These are phyloP conservation scores for Calonectria henricotiae DNA, from an alignment of 2,329 filamentous ascomycete species.

Conservation along the genomic window DNA sequence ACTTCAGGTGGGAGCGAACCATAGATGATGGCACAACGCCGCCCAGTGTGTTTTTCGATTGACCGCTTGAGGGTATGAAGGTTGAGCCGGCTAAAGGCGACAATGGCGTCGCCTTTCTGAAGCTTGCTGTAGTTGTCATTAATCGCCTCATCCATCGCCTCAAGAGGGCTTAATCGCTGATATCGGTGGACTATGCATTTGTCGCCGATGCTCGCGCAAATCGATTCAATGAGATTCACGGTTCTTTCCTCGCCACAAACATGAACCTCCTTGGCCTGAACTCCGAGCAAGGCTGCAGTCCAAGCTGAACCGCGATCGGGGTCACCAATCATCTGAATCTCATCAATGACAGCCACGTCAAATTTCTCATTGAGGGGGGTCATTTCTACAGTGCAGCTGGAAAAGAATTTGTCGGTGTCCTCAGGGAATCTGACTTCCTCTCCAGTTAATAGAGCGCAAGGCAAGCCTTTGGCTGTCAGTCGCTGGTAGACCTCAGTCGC, in stretches of 20 bases:
- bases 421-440: conserved; percentile 86
- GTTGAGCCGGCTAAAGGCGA: conserved; percentile 86
- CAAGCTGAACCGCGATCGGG: conserved; percentile 90
- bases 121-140: conserved; percentile 76
- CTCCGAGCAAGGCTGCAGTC: conserved; percentile 91
- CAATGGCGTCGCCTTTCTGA: conserved; percentile 91
- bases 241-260: conserved; percentile 92
- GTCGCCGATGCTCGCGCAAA: conserved; percentile 87
- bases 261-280: conserved; percentile 91
- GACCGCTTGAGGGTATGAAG: conserved; percentile 86
- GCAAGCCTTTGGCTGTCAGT: conserved; percentile 82
- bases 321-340: conserved; percentile 97
- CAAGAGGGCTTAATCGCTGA: conserved; percentile 84
- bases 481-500: conserved; percentile 97
- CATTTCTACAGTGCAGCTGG: conserved; percentile 97
- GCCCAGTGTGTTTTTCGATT: conserved; percentile 83
- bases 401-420: conserved; percentile 72
- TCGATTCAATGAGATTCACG: conserved; percentile 82
- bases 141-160: conserved; percentile 77
- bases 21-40: conserved; percentile 92
- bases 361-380: conserved; percentile 70
- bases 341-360: conserved; percentile 96
- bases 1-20: conserved; percentile 94
- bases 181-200: conserved; percentile 87
- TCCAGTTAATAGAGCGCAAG: conserved; percentile 88